Conservation (phyloP, 495 filamentous ascomycete genomes). For the Penicillium coprophilum region DNA sequence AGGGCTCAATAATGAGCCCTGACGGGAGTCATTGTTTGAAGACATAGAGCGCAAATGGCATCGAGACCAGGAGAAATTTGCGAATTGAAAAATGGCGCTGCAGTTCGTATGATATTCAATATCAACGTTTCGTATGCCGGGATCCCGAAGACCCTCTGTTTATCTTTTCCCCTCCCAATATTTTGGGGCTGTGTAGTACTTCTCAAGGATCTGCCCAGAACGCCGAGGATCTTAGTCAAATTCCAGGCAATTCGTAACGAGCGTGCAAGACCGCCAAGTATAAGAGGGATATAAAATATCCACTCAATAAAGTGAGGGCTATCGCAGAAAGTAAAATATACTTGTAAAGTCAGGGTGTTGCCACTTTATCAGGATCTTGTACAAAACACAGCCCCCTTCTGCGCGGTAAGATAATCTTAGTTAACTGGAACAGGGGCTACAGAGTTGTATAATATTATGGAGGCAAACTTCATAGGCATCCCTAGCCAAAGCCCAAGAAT, state of each 20-base stretch:
- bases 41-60: constrained; percentile 20
- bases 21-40: constrained; percentile 15
- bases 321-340: neutral
- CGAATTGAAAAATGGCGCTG: neutral
- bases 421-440: neutral
- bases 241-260: constrained; percentile 4
- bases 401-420: neutral
- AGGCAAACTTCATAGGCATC: constrained; percentile 5
- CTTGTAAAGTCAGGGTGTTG: neutral
- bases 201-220: constrained; percentile 10
- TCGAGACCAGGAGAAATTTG: constrained; percentile 4
- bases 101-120: neutral
- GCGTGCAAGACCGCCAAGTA: constrained; percentile 3
- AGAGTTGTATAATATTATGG: neutral
- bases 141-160: constrained; percentile 1
- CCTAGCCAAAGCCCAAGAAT: neutral
- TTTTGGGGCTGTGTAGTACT: constrained; percentile 15
- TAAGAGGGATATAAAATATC: neutral
- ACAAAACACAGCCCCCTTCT: constrained; percentile 9
- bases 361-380: neutral
- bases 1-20: constrained; percentile 22
- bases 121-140: neutral
- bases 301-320: neutral
- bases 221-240: constrained; percentile 1
- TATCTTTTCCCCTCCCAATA: neutral